A percentile compares a stretch with the other conserved stretches of the same genome.
These are phyloP conservation scores for Leucocoprinus sp. DNA, from an alignment of 768 basidiomycete genomes.

Conservation along the genomic window DNA sequence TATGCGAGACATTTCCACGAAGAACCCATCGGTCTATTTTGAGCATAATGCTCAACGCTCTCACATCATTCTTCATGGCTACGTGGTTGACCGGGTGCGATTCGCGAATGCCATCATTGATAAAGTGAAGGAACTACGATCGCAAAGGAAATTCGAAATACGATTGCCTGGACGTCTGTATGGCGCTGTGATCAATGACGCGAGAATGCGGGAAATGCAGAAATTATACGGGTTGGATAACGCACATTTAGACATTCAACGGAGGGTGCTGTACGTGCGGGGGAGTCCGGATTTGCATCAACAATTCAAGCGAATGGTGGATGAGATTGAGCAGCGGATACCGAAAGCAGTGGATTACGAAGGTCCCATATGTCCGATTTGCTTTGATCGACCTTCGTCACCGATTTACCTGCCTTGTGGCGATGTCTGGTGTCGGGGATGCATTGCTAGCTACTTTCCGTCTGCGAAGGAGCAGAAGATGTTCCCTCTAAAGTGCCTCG, in stretches of 20 bases:
- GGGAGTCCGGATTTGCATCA: constrained; percentile 36
- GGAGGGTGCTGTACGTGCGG: constrained; percentile 41
- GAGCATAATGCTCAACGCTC: constrained; percentile 32
- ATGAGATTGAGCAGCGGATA: constrained; percentile 31
- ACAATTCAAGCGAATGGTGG: constrained; percentile 22
- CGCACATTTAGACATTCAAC: constrained; percentile 38
- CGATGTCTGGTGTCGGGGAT: constrained; percentile 61
- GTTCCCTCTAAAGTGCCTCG: constrained; percentile 73
- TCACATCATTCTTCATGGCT: constrained; percentile 48
- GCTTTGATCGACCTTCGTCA: constrained; percentile 46
- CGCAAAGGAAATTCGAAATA: constrained; percentile 34
- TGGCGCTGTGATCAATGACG: constrained; percentile 33
- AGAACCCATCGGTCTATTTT: constrained; percentile 34
- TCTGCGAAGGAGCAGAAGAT: constrained; percentile 46
- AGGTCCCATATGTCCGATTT: constrained; percentile 51
- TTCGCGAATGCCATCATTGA: constrained; percentile 39
- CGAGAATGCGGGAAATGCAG: constrained; percentile 38
- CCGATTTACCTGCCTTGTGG: constrained; percentile 54
- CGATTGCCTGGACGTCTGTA: constrained; percentile 38
- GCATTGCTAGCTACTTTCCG: constrained; percentile 49
- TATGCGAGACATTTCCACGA: constrained; percentile 33
- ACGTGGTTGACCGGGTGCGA: constrained; percentile 27
- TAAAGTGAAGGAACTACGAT: constrained; percentile 36
- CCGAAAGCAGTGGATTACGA: constrained; percentile 13
- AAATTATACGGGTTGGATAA: constrained; percentile 48